These are phyloP conservation scores for Chlorencoelia australis DNA, from an alignment of 2,329 filamentous ascomycete genomes.

Conservation along the genomic window DNA sequence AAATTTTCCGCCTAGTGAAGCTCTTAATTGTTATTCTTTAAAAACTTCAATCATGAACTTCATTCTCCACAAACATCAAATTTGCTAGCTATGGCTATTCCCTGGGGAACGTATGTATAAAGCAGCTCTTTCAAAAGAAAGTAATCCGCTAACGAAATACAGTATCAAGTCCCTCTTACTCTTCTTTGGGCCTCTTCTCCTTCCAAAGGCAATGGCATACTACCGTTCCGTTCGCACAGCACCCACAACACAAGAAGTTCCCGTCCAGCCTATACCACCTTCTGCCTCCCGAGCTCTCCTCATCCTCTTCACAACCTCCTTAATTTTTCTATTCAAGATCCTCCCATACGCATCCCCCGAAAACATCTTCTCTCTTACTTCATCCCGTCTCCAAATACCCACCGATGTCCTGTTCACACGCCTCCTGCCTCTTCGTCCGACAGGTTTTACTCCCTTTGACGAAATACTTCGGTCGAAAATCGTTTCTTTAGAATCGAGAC, in stretches of 20 bases:
- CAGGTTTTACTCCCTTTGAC: slow-evolving; percentile 47
- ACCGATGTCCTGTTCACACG: slow-evolving; percentile 76
- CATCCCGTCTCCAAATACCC: slow-evolving; percentile 77
- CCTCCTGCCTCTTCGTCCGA: slow-evolving; percentile 46
- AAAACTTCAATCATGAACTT: too few species aligned
- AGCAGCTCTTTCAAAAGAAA: too few species aligned
- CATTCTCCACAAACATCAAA: not conserved
- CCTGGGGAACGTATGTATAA: slow-evolving; percentile 41
- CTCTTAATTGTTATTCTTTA: too few species aligned
- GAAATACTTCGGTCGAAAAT: slow-evolving; percentile 57
- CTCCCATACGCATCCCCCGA: slow-evolving; percentile 60
- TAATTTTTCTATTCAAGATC: slow-evolving; percentile 51
- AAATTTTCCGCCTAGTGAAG: too few species aligned
- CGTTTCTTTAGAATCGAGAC: slow-evolving; percentile 57
- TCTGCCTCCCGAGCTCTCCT: slow-evolving; percentile 46
- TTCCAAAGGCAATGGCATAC: slow-evolving; percentile 55
- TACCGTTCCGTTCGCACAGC: slow-evolving; percentile 46
- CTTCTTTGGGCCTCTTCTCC: slow-evolving; percentile 58
- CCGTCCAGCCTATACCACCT: slow-evolving; percentile 45
- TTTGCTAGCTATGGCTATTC: slow-evolving; percentile 30
- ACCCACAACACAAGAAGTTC: slow-evolving; percentile 34
- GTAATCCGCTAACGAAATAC: slow-evolving; percentile 10
- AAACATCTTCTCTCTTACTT: slow-evolving; percentile 71
- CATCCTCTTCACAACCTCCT: slow-evolving; percentile 42
- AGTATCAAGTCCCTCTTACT: slow-evolving; percentile 37